These are phyloP conservation scores for Clathrospora elynae DNA, from an alignment of 2,329 filamentous ascomycete genomes.

Conservation along the genomic window DNA sequence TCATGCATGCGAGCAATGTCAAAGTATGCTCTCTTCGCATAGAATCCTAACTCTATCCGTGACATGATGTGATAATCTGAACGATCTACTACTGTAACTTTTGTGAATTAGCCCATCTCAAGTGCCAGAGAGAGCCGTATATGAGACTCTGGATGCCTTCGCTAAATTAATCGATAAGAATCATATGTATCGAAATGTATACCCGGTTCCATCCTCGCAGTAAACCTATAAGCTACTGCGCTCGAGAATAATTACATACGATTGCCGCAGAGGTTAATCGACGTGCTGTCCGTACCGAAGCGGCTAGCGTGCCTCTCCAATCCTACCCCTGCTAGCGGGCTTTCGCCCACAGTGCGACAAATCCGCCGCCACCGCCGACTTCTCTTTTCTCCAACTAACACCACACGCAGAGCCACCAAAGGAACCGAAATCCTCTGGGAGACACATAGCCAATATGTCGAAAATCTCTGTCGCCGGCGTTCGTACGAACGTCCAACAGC, in stretches of 20 bases:
- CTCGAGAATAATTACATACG: no score
- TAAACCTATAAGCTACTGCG: no score
- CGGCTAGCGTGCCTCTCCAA: constrained; percentile 16
- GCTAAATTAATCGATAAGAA: no score
- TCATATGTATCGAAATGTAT: no score
- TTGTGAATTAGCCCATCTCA: no score
- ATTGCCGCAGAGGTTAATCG: no score
- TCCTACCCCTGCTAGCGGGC: constrained; percentile 25
- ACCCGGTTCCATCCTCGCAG: no score
- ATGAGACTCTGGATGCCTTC: no score
- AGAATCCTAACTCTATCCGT: neutral
- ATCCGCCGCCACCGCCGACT: constrained; percentile 17
- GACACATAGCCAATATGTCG: constrained; percentile 66
- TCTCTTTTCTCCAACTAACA: constrained; percentile 34
- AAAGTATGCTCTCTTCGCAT: constrained; percentile 5
- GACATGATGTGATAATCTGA: no score
- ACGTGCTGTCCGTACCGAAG: constrained; percentile 4
- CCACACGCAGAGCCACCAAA: constrained; percentile 49
- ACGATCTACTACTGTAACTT: no score
- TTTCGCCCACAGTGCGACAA: constrained; percentile 20
- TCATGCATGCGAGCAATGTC: constrained; percentile 12
- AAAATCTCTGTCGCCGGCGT: constrained; percentile 93
- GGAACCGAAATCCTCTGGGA: constrained; percentile 53
- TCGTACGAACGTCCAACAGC: constrained; percentile 88
- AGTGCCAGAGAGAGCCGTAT: no score